Evolutionary conservation across 768 basidiomycete species (phyloP).

Genomic region (Exidia glandulosa): DNA sequence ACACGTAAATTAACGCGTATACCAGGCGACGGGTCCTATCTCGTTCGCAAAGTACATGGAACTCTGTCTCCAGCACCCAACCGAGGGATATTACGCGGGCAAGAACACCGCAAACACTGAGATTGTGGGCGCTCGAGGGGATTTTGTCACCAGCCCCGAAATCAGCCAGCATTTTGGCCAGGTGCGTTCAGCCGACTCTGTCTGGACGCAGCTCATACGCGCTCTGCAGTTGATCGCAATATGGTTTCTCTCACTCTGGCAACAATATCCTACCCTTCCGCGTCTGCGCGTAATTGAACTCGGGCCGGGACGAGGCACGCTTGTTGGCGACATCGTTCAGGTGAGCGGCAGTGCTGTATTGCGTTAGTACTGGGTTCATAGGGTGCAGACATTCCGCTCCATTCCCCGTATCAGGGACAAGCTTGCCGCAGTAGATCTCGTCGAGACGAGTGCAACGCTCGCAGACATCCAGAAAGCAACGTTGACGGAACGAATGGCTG

Average conservation of each 20-base stretch:
- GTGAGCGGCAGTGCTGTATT: slow-evolving; percentile 32
- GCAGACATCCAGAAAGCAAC: slow-evolving; percentile 43
- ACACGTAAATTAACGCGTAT: not conserved
- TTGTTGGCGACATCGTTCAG: slow-evolving; percentile 81
- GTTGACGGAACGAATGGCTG: slow-evolving; percentile 13
- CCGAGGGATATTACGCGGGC: slow-evolving; percentile 80
- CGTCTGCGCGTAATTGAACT: slow-evolving; percentile 74
- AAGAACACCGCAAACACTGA: slow-evolving; percentile 39
- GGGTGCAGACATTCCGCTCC: slow-evolving; percentile 38
- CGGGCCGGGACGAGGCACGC: slow-evolving; percentile 86
- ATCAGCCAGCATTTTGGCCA: slow-evolving; percentile 96
- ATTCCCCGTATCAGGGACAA: slow-evolving; percentile 26
- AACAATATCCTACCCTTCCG: slow-evolving; percentile 29
- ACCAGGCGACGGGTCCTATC: slow-evolving; percentile 78
- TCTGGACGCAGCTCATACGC: slow-evolving; percentile 2
- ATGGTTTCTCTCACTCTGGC: slow-evolving; percentile 78
- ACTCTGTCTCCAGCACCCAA: slow-evolving; percentile 80
- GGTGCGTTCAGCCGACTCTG: slow-evolving; percentile 34
- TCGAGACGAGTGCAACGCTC: slow-evolving; percentile 62
- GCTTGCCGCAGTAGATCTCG: slow-evolving; percentile 50
- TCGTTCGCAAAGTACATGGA: slow-evolving; percentile 87
- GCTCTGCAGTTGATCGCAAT: slow-evolving; percentile 63
- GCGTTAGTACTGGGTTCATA: not conserved
- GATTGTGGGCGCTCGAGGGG: slow-evolving; percentile 79
- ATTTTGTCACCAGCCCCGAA: slow-evolving; percentile 95